Percentiles rank a stretch among this genome's conserved stretches.
Conservation (phyloP, 176 grass and related monocot genomes). For the Melocanna baccifera region DNA sequence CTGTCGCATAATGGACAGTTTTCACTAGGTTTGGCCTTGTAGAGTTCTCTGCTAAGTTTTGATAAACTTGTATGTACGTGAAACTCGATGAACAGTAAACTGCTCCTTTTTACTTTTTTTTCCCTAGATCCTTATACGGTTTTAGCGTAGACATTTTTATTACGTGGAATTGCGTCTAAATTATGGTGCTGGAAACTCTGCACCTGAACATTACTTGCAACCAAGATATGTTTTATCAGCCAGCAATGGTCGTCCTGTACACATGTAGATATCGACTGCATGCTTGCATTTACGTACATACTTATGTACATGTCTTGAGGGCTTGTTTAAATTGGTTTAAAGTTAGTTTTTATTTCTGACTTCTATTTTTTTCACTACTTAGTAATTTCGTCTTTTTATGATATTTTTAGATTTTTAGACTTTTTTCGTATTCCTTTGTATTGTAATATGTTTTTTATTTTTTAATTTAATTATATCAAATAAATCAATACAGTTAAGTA, state of each 20-base stretch:
- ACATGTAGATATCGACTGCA: not conserved
- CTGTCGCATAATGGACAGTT: not conserved
- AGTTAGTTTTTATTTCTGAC: too few relatives aligned
- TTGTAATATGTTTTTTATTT: too few relatives aligned
- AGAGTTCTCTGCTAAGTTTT: not conserved
- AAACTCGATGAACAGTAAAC: not conserved
- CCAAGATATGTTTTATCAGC: not conserved
- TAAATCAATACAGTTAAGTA: too few relatives aligned
- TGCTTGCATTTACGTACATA: not conserved
- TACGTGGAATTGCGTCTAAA: not conserved
- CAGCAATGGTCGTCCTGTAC: not conserved
- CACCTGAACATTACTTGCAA: not conserved
- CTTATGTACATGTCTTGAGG: not conserved
- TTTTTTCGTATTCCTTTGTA: too few relatives aligned
- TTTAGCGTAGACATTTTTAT: not conserved
- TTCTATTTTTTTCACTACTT: too few relatives aligned
- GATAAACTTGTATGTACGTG: not conserved
- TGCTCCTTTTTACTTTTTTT: not conserved
- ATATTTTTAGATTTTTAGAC: too few relatives aligned
- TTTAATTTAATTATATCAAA: too few relatives aligned
- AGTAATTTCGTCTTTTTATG: too few relatives aligned
- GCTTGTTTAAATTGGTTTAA: too few relatives aligned
- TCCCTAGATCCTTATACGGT: too few relatives aligned
- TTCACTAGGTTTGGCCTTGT: not conserved
- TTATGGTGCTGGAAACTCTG: not conserved